A percentile compares a stretch with the other conserved stretches of the same genome.
Evolutionary conservation across 2,329 filamentous ascomycete species (phyloP).

Genomic region (Metarhizium humberi): DNA sequence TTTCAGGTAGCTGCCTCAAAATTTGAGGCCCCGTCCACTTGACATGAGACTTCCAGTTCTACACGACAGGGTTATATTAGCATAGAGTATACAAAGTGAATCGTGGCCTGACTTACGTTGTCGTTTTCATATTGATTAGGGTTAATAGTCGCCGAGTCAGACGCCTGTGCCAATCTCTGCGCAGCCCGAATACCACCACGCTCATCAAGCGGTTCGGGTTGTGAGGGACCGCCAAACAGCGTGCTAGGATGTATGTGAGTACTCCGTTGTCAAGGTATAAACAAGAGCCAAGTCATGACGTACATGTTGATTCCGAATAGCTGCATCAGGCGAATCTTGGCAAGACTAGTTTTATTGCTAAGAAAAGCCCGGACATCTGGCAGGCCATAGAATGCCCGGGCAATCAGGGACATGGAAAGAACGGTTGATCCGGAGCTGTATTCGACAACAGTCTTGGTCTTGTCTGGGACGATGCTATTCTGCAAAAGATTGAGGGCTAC

Average conservation of each 20-base stretch:
- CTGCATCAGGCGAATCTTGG: slow-evolving; percentile 22
- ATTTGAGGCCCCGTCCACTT: slow-evolving; percentile 53
- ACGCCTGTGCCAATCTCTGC: slow-evolving; percentile 18
- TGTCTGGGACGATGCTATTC: slow-evolving; percentile 28
- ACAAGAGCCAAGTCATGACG: neutral
- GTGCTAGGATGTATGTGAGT: slow-evolving; percentile 15
- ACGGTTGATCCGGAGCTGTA: slow-evolving; percentile 54
- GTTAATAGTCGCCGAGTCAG: slow-evolving; percentile 16
- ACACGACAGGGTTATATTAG: neutral
- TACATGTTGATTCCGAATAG: slow-evolving; percentile 25
- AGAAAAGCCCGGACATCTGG: slow-evolving; percentile 32
- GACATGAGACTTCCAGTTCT: slow-evolving; percentile 46
- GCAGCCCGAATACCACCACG: slow-evolving; percentile 20
- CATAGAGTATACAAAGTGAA: neutral
- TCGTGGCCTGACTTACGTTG: slow-evolving; percentile 12
- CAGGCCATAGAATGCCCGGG: slow-evolving; percentile 26
- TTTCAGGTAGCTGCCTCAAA: slow-evolving; percentile 43
- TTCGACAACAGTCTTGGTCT: slow-evolving; percentile 46
- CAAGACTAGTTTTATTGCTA: slow-evolving; percentile 34
- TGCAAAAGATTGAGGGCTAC: slow-evolving; percentile 37
- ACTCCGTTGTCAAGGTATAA: neutral
- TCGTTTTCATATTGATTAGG: slow-evolving; percentile 26
- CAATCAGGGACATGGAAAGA: slow-evolving; percentile 40
- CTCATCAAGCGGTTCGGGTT: slow-evolving; percentile 22
- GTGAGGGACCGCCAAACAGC: slow-evolving; percentile 23